Base-by-base conservation (phyloP, 1,284 basidiomycete species). In the Fomitopsis schrenkii region DNA sequence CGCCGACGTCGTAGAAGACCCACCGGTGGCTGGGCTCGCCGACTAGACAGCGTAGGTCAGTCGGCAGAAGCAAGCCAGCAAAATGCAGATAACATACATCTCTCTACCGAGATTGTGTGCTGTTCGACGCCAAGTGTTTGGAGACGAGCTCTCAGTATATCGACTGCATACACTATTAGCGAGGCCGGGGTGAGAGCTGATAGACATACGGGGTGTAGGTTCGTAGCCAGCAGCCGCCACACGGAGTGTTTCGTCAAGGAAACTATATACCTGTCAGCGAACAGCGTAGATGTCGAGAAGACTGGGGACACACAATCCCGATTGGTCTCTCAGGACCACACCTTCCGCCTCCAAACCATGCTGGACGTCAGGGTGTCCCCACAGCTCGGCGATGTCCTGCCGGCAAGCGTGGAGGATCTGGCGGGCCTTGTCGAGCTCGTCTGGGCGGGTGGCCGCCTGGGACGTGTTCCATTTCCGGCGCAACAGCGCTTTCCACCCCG, bases 1-100 rank as follows among this genome's bases (percentile, higher is more conserved):
- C 85, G 33, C 83, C 83, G 10, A 87, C 82, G 63, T 87, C 85
- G 63, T 85, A 86, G 57, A 88, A 80, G 5, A 80, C 76, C 84
- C 85, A 87, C 38, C 80, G 72, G 58, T 77, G 77, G 0, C 79
- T 76, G 15, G 69, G 68, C 42, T 82, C 77, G 8, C 69, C 66
- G 4, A 68, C 77, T 72, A 62, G 10, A 52, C 6, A 12, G 8
- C 15, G 12, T 55, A 9, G 8, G 14, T 54, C 38, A n/a, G 22
- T 45, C 42, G 15, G 54, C 28, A 5, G 26, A 57, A 12, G 3
- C 22, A 38, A 17, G 17, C 3, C 5, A 22, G 52, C 53, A 44
- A 26, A 9, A 55, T 30, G 14, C 22, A n/a, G 17, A 22, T 2
- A 1, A 42, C 65, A 57, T 55, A 78, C 79, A 66, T 5, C 71